Base-by-base conservation (phyloP, 2,329 filamentous ascomycete genomes). In the Elsinoe perseae region DNA sequence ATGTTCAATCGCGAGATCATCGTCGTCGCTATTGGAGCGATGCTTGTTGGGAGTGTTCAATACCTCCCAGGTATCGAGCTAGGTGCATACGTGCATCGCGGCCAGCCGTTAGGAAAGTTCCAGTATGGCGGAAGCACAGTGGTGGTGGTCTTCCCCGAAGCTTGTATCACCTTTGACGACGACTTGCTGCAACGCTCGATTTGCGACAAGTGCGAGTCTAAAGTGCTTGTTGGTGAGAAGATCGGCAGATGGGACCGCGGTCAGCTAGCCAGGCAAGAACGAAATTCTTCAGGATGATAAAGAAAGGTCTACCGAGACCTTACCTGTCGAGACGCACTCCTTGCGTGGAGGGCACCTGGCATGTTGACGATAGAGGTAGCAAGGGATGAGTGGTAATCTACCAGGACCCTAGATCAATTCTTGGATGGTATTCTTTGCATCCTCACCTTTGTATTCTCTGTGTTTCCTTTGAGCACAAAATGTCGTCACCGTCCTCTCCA, bases 51-150 rank as follows among this genome's bases (percentile, higher is more conserved):
- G 1, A 70, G 66, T 20, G 73, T 75, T 59, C 67, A 66, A 43
- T 74, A 73, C 57, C 66, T 70, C n/a, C 52, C 60, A 12, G 72
- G 67, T 23, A 62, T 72, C n/a, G 62, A 64, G 23, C 50, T 61
- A 6, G 72, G 70, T 1, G 61, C 61, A 6, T 59, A 65, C 4
- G 64, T 74, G 20, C 58, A 63, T 50, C 61, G 72, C 52, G 72
- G 72, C 1, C 68, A 74, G 57, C 72, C 72, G 60, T 57, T 74
- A 20, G 72, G 72, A 3, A 64, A 65, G 4, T 75, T 75, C 54
- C 64, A 68, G 10, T 75, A 74, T 50, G 72, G 72, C 23, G 72
- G 72, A 27, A 72, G 69, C 56, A 74, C 72, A 2, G 71, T 75
- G 6, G 72, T 74, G 40, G 66, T 71, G 40, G 42, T 74, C 9